These are phyloP conservation scores for Xylariaceae sp. DNA, from an alignment of 2,329 filamentous ascomycete species.

Conservation along the genomic window DNA sequence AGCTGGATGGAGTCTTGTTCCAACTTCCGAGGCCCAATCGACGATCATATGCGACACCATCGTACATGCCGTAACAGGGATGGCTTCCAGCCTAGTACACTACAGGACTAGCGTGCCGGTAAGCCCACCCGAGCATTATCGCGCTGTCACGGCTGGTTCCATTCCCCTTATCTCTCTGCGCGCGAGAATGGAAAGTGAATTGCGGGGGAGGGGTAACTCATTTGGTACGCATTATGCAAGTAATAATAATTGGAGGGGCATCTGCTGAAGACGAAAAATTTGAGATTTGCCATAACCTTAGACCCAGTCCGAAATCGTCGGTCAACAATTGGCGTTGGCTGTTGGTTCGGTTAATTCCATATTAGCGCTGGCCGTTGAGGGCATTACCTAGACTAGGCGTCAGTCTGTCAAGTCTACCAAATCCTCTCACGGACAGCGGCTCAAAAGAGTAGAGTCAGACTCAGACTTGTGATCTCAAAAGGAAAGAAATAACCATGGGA, in stretches of 20 bases:
- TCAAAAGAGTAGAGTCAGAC: no score
- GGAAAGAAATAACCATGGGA: constrained; percentile 24
- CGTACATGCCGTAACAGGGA: constrained; percentile 8
- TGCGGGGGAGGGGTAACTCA: constrained; percentile 28
- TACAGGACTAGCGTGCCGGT: background rate
- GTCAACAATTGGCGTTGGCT: constrained; percentile 1
- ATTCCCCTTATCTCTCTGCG: constrained; percentile 19
- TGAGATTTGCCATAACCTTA: constrained; percentile 11
- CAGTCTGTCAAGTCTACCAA: background rate
- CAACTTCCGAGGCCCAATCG: constrained; percentile 13
- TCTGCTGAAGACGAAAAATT: constrained; percentile 13
- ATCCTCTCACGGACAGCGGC: no score
- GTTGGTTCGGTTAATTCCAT: constrained; percentile 4
- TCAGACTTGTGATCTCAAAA: no score
- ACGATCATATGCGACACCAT: background rate
- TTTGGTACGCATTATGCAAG: no score
- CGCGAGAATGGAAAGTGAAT: constrained; percentile 5
- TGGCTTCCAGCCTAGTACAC: background rate
- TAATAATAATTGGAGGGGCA: constrained; percentile 25
- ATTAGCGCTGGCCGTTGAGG: background rate
- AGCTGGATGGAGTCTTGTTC: constrained; percentile 1
- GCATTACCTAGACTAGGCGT: background rate
- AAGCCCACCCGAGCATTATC: background rate
- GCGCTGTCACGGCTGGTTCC: no score
- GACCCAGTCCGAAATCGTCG: constrained; percentile 11